A percentile compares a stretch with the other conserved stretches of the same genome.
Evolutionary conservation across 1,284 basidiomycete genomes (phyloP).

Genomic region (Ceratobasidium sp.): DNA sequence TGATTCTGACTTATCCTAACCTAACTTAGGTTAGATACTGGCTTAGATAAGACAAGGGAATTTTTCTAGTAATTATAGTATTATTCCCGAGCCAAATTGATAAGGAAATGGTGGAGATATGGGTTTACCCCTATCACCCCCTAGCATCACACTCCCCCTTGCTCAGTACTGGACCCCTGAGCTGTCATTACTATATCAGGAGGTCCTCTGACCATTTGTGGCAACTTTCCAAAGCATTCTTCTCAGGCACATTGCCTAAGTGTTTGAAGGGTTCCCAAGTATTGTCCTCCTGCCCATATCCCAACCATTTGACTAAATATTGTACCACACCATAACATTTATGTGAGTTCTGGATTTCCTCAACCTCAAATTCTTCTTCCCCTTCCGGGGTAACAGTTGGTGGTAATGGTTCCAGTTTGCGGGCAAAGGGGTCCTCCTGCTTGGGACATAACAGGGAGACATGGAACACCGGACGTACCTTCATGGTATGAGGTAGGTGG

Average conservation of each 20-base stretch:
- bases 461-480: constrained; percentile 55
- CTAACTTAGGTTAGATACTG: too few relatives aligned
- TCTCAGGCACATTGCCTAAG: neutral
- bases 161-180: too few relatives aligned
- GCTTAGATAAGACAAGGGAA: too few relatives aligned
- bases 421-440: constrained; percentile 1
- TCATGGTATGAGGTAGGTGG: constrained; percentile 49
- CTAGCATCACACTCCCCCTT: too few relatives aligned
- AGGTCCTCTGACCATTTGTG: too few relatives aligned
- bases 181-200: too few relatives aligned
- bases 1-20: too few relatives aligned
- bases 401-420: neutral
- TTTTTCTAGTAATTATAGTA: too few relatives aligned
- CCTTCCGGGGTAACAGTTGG: constrained; percentile 47
- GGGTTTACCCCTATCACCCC: too few relatives aligned
- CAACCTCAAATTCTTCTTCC: constrained; percentile 47
- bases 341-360: constrained; percentile 47
- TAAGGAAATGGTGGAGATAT: too few relatives aligned
- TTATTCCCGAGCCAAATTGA: too few relatives aligned
- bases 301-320: constrained; percentile 5
- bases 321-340: neutral
- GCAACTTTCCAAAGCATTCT: too few relatives aligned
- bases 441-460: constrained; percentile 42
- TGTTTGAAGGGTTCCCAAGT: constrained; percentile 2
- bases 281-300: neutral